Base-by-base conservation (phyloP, 2,329 filamentous ascomycete genomes). In the Ceratocystis cacaofunesta region DNA sequence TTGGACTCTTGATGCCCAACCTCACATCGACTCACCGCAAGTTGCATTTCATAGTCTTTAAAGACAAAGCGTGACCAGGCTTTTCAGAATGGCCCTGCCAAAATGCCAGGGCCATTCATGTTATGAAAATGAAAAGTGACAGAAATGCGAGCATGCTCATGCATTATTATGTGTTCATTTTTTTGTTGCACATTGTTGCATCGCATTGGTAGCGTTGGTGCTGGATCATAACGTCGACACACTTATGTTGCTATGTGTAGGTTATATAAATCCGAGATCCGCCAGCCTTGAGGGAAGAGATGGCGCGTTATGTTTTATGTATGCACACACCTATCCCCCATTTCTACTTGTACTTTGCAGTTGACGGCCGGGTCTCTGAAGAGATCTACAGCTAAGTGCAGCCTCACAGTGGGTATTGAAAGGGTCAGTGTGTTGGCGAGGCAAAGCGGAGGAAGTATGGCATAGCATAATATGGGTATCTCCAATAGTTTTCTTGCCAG, bases 1-100 rank as follows among this genome's bases (percentile, higher is more conserved):
- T 32, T 17, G 25, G 43, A 28, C 44, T 62, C 44, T 62, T 48
- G 61, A 50, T 62, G 61, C 61, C 61, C 61, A 62, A 62, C 25
- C 41, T 62, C 10, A 57, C 12, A 3, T n/a, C 4, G n/a, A 44
- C 46, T 62, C 61, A 62, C 61, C 61, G 61, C 61, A 62, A 62
- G 43, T 62, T 50, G 52, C 10, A 8, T 25, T 52, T 52, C 48
- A 3, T 4, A 52, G 48, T 12, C 19, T 1, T 36, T 10, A 3
- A 52, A 52, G 48, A 25, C 10, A 17, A 32, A 57, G 52, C 15
- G 2, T 32, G 25, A 7, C 52, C 28, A 57, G 7, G 25, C 10
- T 22, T 28, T 57, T 57, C 28, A 3, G 8, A 28, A 3, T 30
- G 15, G 15, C 50, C 19, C 15, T 57, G 22, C 17, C 52, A n/a